Evolutionary conservation across 2,329 filamentous ascomycete species (phyloP), one percentile per base, ranked within the genome.

Genomic region (Diaporthe eres): DNA sequence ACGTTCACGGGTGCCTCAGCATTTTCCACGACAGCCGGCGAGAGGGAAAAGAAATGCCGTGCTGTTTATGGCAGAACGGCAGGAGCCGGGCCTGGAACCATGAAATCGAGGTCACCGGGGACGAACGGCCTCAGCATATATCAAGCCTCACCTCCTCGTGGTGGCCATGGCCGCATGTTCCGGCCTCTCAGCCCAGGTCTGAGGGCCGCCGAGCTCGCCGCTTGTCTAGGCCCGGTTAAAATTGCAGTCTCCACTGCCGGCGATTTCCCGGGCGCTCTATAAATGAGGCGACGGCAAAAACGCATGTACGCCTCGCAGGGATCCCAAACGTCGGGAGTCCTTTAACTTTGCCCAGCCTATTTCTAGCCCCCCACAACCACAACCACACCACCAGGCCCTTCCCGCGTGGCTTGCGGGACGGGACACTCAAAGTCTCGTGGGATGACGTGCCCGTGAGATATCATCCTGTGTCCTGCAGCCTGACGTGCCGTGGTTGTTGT

Each of bases 241-340:
- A 68, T 53, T 68, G 65, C 65, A 68, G n/a, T 53, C 22, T 15
- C 47, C 65, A 68, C 65, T 53, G 34, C 34, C 65, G 47, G 65
- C 47, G 47, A 34, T 10, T 53, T 68, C 22, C 63, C 63, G 63
- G 63, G 12, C 63, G 31, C 63, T 68, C 31, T 53, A 68, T 53
- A 53, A 28, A 68, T 53, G 65, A 68, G 49, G 47, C 65, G 31
- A 68, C 65, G 65, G 65, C 47, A 68, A 68, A 68, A 53, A 68
- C 65, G 15, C 47, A 68, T 37, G 12, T 25, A 68, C 28, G 63
- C 63, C 47, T 25, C 63, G 63, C 63, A 68, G 63, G 63, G 63
- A 68, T 68, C 44, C 63, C 44, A 68, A n/a, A 51, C 63, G 44
- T 68, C 63, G 12, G 28, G 22, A 31, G 53, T 57, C 25, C 53